phyloP scores from a whole-genome alignment of 495 filamentous ascomycete species.

The Penicillium daleae region DNA sequence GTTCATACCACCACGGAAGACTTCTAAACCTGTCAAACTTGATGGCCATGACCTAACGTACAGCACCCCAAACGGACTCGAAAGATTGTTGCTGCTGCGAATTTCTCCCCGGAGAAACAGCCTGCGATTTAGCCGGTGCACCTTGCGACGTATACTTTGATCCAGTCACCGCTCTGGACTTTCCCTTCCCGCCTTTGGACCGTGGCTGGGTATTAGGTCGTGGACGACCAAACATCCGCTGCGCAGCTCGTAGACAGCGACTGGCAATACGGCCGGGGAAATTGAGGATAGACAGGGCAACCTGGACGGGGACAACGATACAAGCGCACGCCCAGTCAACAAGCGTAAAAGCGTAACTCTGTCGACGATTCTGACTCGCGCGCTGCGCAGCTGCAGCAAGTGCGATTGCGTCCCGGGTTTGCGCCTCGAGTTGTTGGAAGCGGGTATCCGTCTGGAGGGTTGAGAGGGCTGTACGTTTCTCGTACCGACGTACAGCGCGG shows the following conservation, averaged over 20 bases:
- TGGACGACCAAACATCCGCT: conserved; percentile 17
- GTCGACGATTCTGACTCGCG: conserved; percentile 21
- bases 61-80: conserved; percentile 3
- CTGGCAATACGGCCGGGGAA: conserved; percentile 31
- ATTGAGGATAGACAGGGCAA: conserved; percentile 27
- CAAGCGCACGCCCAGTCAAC: conserved; percentile 36
- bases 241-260: conserved; percentile 22
- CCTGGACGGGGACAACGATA: conserved; percentile 34
- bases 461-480: conserved; percentile 79
- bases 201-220: conserved; percentile 4
- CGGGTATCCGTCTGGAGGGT: conserved; percentile 75
- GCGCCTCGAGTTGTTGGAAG: conserved; percentile 67
- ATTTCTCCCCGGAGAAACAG: background rate
- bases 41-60: background rate
- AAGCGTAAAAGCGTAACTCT: conserved; percentile 28
- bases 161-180: conserved; percentile 9
- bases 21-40: background rate
- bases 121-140: background rate
- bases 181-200: conserved; percentile 26
- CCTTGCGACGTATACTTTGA: conserved; percentile 10
- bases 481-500: conserved; percentile 89
- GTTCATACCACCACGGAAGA: background rate
- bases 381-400: conserved; percentile 76
- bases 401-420: conserved; percentile 75
- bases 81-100: conserved; percentile 1